phyloP scores from a whole-genome alignment of 805 yeast species.

The Suhomyces pyralidae region DNA sequence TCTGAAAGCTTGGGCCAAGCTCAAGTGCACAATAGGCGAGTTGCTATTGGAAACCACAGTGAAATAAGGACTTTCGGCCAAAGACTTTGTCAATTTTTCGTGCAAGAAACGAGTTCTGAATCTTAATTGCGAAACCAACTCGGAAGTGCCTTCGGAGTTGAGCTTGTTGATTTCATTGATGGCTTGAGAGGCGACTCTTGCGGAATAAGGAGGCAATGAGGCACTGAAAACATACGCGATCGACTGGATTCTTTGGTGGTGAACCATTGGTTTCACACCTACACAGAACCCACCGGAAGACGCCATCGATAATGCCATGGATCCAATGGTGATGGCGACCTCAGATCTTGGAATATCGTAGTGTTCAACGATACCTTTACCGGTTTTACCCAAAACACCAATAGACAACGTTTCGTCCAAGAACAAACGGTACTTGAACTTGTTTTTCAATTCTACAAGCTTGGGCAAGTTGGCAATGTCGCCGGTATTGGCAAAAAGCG shows the following conservation, averaged over 20 bases:
- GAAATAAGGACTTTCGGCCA: conserved; percentile 36
- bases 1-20: conserved; percentile 49
- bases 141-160: conserved; percentile 31
- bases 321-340: conserved; percentile 82
- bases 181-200: conserved; percentile 57
- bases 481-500: conserved; percentile 77
- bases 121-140: conserved; percentile 19
- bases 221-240: conserved; percentile 93
- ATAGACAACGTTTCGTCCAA: conserved; percentile 85
- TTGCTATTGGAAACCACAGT: conserved; percentile 52
- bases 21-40: conserved; percentile 71
- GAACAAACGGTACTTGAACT: conserved; percentile 80
- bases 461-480: conserved; percentile 69
- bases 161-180: conserved; percentile 46
- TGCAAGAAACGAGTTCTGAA: conserved; percentile 24
- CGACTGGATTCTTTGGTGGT: conserved; percentile 89
- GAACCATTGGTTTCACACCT: conserved; percentile 78
- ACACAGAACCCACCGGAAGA: conserved; percentile 93
- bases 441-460: conserved; percentile 69
- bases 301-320: conserved; percentile 77
- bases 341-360: conserved; percentile 64
- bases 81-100: conserved; percentile 38
- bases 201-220: conserved; percentile 88
- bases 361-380: conserved; percentile 82
- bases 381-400: conserved; percentile 81